phyloP scores from a whole-genome alignment of 495 filamentous ascomycete genomes.

The Tuber brumale region DNA sequence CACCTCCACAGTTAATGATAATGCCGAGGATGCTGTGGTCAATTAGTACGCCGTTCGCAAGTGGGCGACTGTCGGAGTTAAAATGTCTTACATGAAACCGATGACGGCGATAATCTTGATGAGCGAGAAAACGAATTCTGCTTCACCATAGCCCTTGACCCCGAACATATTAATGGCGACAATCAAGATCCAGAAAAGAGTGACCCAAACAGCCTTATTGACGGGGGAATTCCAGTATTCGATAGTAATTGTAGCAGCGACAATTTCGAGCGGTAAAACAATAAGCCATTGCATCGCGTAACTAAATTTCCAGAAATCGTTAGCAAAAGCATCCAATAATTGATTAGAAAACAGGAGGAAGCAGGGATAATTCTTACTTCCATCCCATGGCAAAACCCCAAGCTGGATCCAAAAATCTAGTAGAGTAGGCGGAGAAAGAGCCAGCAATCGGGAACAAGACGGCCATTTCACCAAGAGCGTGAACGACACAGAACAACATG shows the following conservation, averaged over 20 bases:
- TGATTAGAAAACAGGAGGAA: conserved; percentile 1
- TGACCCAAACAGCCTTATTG: conserved; percentile 74
- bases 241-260: conserved; percentile 82
- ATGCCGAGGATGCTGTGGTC: conserved; percentile 63
- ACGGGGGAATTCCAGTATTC: conserved; percentile 68
- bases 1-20: conserved; percentile 72
- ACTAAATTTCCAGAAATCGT: conserved; percentile 41
- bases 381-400: conserved; percentile 99
- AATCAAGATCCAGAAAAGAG: conserved; percentile 69
- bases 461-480: conserved; percentile 86
- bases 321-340: conserved; percentile 5
- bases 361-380: conserved; percentile 55
- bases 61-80: conserved; percentile 3
- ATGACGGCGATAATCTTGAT: conserved; percentile 83
- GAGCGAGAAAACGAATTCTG: conserved; percentile 79
- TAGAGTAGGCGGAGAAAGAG: conserved; percentile 88
- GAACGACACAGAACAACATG: conserved; percentile 89
- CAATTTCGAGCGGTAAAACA: conserved; percentile 81
- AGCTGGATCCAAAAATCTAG: conserved; percentile 83
- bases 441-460: conserved; percentile 87
- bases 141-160: conserved; percentile 82
- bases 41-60: not conserved
- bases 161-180: conserved; percentile 78
- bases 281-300: conserved; percentile 93
- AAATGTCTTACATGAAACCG: conserved; percentile 66